Evolutionary conservation across 345 rosid genomes (phyloP).

Genomic region (Linum trigynum): DNA sequence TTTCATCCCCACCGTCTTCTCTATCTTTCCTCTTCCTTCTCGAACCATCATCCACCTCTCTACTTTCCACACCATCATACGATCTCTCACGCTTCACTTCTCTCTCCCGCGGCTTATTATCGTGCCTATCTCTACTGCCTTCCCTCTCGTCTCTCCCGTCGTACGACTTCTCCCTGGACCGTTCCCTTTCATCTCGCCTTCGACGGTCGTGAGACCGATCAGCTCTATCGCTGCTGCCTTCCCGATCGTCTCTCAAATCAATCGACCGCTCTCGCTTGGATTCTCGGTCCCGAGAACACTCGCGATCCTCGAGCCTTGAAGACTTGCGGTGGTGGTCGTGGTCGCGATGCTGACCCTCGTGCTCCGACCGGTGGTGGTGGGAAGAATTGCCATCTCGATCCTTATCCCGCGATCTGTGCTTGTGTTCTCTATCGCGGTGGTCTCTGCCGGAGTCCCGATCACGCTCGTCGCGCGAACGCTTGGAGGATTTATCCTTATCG

Average conservation of each 20-base stretch:
- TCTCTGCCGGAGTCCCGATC: constrained; percentile 14
- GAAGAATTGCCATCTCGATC: constrained; percentile 34
- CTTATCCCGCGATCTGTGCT: constrained; percentile 38
- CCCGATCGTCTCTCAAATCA: constrained; percentile 17
- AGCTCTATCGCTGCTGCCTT: constrained; percentile 16
- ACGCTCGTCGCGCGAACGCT: constrained; percentile 33
- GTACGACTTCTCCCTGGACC: constrained; percentile 19
- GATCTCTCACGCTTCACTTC: constrained; percentile 29
- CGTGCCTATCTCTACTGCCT: constrained; percentile 23
- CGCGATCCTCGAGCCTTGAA: constrained; percentile 32
- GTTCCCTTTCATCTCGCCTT: constrained; percentile 11
- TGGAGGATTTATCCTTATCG: constrained; percentile 38
- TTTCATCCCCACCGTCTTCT: constrained; percentile 11
- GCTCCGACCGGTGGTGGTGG: constrained; percentile 44
- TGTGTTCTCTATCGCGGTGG: constrained; percentile 36
- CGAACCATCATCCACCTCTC: constrained; percentile 23
- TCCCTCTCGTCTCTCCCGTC: constrained; percentile 33
- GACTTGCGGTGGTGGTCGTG: constrained; percentile 11
- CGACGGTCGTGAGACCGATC: constrained; percentile 28
- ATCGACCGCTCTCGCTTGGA: constrained; percentile 5
- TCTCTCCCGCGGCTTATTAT: constrained; percentile 17
- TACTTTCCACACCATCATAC: constrained; percentile 30
- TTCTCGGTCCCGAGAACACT: constrained; percentile 32
- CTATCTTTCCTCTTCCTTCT: constrained; percentile 21
- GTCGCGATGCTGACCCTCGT: constrained; percentile 20